phyloP scores from a whole-genome alignment of 306 rosid species.

The Cyclanthera cordifolia region DNA sequence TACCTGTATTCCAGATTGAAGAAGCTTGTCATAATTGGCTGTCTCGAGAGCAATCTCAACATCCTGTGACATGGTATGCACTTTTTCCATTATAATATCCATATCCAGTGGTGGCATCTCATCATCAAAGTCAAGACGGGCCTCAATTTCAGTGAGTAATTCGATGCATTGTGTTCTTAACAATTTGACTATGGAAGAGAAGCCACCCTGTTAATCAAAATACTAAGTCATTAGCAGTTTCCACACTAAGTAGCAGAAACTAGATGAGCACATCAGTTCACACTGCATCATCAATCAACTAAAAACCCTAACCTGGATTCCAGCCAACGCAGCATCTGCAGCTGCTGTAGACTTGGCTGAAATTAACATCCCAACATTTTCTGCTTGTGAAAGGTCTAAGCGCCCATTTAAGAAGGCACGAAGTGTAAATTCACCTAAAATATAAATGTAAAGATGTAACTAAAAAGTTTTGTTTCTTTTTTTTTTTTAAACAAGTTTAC shows the following conservation, averaged over 20 bases:
- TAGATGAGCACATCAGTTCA: not conserved
- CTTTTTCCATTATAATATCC: slow-evolving; percentile 38
- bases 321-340: slow-evolving; percentile 87
- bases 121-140: slow-evolving; percentile 87
- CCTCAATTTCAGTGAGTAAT: slow-evolving; percentile 90
- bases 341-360: slow-evolving; percentile 73
- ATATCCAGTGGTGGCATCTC: slow-evolving; percentile 86
- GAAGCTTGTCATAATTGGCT: slow-evolving; percentile 87
- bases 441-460: slow-evolving; percentile 8
- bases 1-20: slow-evolving; percentile 94
- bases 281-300: slow-evolving; percentile 4
- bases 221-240: not conserved
- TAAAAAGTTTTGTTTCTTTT: slow-evolving; percentile 5
- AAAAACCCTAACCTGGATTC: slow-evolving; percentile 52
- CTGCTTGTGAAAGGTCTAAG: slow-evolving; percentile 85
- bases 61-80: slow-evolving; percentile 52
- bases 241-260: not conserved
- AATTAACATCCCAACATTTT: slow-evolving; percentile 57
- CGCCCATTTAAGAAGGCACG: slow-evolving; percentile 96
- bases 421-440: slow-evolving; percentile 83
- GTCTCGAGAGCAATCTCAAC: slow-evolving; percentile 76
- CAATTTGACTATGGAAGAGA: slow-evolving; percentile 65
- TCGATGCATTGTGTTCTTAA: slow-evolving; percentile 69
- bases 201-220: slow-evolving; percentile 64
- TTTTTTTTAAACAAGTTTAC: too few relatives aligned